A percentile compares a stretch with the other conserved stretches of the same genome.
These are phyloP conservation scores for Russula emetica DNA, from an alignment of 768 basidiomycete species.

Conservation along the genomic window DNA sequence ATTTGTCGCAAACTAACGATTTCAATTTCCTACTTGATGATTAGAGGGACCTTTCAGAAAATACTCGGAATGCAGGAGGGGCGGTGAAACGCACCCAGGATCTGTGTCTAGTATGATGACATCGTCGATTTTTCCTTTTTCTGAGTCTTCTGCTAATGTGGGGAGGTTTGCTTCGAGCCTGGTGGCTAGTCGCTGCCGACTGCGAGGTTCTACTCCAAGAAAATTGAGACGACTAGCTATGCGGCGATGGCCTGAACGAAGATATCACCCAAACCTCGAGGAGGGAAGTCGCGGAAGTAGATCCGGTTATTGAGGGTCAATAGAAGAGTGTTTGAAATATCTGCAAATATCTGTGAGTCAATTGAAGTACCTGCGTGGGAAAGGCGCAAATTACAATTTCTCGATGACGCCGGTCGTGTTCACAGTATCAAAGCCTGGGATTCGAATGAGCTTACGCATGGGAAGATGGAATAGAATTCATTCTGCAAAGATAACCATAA, in stretches of 20 bases:
- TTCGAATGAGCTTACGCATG: too few relatives aligned
- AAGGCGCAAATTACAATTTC: not conserved
- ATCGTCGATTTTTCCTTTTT: not conserved
- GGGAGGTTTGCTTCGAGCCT: not conserved
- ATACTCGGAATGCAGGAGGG: too few relatives aligned
- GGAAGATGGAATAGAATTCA: too few relatives aligned
- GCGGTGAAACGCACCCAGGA: not conserved
- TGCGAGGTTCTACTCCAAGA: not conserved
- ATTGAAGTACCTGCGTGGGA: not conserved
- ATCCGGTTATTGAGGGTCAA: conserved; percentile 10
- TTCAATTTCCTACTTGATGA: not conserved
- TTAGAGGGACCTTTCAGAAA: not conserved
- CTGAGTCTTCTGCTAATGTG: not conserved
- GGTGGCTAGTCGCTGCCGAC: not conserved
- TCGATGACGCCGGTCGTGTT: conserved; percentile 18
- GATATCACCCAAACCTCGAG: not conserved
- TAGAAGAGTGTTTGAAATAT: conserved; percentile 7
- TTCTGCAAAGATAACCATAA: too few relatives aligned
- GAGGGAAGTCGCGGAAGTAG: not conserved
- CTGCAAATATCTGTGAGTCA: not conserved
- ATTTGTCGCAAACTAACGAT: not conserved
- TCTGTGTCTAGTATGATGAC: not conserved
- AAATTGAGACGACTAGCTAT: not conserved
- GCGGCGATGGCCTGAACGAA: not conserved
- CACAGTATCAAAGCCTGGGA: too few relatives aligned